Base-by-base conservation (phyloP, 345 rosid species). In the Heritiera fomes region DNA sequence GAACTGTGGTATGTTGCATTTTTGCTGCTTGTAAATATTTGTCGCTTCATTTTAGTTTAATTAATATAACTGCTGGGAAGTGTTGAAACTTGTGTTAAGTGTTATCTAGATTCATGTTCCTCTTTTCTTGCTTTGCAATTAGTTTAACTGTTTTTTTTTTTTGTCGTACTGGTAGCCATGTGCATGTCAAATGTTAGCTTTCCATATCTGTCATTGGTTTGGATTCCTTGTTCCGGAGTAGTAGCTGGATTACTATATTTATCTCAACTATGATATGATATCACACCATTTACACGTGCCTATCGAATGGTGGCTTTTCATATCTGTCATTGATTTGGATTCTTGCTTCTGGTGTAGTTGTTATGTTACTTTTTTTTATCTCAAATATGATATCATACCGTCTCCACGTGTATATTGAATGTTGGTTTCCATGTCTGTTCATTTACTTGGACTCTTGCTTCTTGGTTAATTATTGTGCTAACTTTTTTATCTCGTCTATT, bases 1-100 rank as follows among this genome's bases (percentile, higher is more conserved):
- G 98, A 91, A 91, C 75, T 96, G 99, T 55, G 99, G 99, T 94
- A 92, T 72, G 90, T 83, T 55, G 68, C n/a, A 75, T 34, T 74
- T 43, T 45, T 23, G 75, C 7, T 30, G 0, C 34, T 38, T 43
- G 3, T 56, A 6, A 43, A 30, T 15, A 47, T 56, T 59, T 77
- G 9, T 28, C 10, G 9, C 43, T 43, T 75, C 4, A 46, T 61
- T 45, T 62, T 13, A 20, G 30, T 55, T 72, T 38, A 55, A 11
- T 38, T 38, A 72, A 55, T 72, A 34, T 61, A 17, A 11, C 17
- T 15, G 45, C 46, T 62, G 58, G 38, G 17, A 75, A 47, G 9
- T 62, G 46, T 43, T n/a, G 15, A 62, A 62, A 8, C 70, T 28
- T 62, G 46, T 15, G 14, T 28, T 28, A 41, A 45, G 58, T 53